Base-by-base conservation (phyloP, 768 basidiomycete genomes). In the Polyporus arcularius region DNA sequence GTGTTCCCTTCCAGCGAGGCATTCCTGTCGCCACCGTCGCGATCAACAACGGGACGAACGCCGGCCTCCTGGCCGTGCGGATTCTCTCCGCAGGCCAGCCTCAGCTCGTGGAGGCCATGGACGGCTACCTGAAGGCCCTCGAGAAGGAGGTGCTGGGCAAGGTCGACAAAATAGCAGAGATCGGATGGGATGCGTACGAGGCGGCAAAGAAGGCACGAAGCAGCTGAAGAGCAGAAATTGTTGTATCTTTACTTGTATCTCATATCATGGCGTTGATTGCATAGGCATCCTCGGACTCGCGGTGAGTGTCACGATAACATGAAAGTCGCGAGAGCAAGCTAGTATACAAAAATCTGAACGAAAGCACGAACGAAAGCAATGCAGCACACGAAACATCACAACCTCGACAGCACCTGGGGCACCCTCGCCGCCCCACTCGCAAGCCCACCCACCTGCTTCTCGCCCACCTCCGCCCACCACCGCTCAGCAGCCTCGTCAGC, bases 1-100 rank as follows among this genome's bases (percentile, higher is more conserved):
- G 55, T 1, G 31, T 43, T 21, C 18, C 52, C 56, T 67, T 55
- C 54, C 62, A 97, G 96, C 85, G 96, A 40, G 97, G 96, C 16
- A 91, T 98, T 60, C 97, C 97, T 4, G 94, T 96, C 14, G 97
- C 97, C 4, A 98, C 96, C 2, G 95, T 98, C 16, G 96, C 96
- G 0, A 98, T 98, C 72, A 94, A 96, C 73, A 97, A 97, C 68
- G 86, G 91, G 16, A 92, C 86, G 57, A 99, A 98, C 69, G 97
- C 96, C 0, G 97, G 89, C 1, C 77, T 99, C 2, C 83, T 98
- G 14, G 95, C 96, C 0, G 85, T 96, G 4, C 86, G 96, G 12
- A 95, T 98, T n/a, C 79, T 99, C 4, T 86, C 87, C 0, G 81
- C 87, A 0, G 85, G 89, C 3, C 85, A 88, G 26, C 92, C 94